Evolutionary conservation across 768 basidiomycete species (phyloP).

Genomic region (Leccinum subgranulosum): DNA sequence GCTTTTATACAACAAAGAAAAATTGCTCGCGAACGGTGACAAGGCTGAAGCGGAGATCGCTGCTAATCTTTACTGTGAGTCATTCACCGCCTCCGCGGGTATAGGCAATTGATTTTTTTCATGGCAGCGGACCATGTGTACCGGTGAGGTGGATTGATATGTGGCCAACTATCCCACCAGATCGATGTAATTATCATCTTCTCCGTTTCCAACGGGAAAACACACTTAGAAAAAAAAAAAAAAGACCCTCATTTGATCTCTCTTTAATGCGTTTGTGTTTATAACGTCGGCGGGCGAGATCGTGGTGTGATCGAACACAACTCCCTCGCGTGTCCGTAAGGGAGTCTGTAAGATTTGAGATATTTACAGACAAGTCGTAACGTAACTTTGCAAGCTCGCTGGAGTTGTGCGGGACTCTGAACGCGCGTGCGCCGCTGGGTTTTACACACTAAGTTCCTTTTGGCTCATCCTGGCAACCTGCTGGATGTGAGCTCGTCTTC

Average conservation of each 20-base stretch:
- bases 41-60: conserved; percentile 96
- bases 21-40: conserved; percentile 94
- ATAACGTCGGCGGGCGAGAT: no score
- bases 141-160: conserved; percentile 45
- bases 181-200: conserved; percentile 24
- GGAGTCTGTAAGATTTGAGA: no score
- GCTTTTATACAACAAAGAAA: conserved; percentile 98
- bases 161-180: conserved; percentile 7
- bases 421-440: not conserved
- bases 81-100: conserved; percentile 8
- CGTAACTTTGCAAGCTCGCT: no score
- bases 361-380: no score
- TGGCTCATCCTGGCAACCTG: not conserved
- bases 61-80: conserved; percentile 80
- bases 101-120: conserved; percentile 18
- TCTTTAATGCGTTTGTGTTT: not conserved
- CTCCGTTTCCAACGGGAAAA: conserved; percentile 7
- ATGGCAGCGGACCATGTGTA: conserved; percentile 80
- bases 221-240: conserved; percentile 2
- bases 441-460: not conserved
- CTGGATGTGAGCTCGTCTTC: not conserved
- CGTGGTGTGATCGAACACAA: no score
- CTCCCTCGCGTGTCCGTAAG: no score
- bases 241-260: conserved; percentile 1
- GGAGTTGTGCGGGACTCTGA: no score